Conservation (phyloP, 495 filamentous ascomycete genomes). For the Aspergillus sparsus region DNA sequence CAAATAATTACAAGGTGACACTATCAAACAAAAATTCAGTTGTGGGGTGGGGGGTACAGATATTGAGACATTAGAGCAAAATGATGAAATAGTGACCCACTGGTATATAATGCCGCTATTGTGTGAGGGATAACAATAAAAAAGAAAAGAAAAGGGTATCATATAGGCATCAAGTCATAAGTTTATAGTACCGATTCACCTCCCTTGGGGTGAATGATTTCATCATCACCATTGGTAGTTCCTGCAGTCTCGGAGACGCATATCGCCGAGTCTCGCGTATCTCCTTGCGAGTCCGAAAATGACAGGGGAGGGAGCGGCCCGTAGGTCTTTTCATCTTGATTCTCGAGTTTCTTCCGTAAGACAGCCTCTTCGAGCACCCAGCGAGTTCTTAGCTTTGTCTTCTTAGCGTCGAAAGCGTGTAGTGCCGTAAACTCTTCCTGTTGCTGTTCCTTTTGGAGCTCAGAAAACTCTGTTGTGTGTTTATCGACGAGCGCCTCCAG, state of each 20-base stretch:
- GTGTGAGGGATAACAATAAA: slow-evolving; percentile 4
- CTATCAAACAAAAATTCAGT: slow-evolving; percentile 14
- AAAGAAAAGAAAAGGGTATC: slow-evolving; percentile 31
- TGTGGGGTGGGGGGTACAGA: neutral
- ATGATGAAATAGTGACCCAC: slow-evolving; percentile 11
- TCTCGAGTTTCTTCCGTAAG: slow-evolving; percentile 59
- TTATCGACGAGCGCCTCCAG: slow-evolving; percentile 54
- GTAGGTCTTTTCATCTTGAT: slow-evolving; percentile 48
- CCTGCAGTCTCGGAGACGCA: slow-evolving; percentile 23
- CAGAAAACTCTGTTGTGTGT: slow-evolving; percentile 51
- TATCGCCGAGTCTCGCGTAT: slow-evolving; percentile 32
- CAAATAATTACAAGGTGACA: slow-evolving; percentile 35
- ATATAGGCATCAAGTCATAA: slow-evolving; percentile 30
- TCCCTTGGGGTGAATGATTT: slow-evolving; percentile 22
- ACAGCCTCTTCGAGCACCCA: slow-evolving; percentile 70
- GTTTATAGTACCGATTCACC: slow-evolving; percentile 21
- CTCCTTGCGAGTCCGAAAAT: slow-evolving; percentile 30
- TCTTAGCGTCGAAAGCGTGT: slow-evolving; percentile 51
- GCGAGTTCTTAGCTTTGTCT: slow-evolving; percentile 49
- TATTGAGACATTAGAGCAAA: slow-evolving; percentile 22
- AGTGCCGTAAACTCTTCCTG: slow-evolving; percentile 54
- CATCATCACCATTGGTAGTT: slow-evolving; percentile 19
- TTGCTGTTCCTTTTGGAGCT: slow-evolving; percentile 54
- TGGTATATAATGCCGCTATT: slow-evolving; percentile 17
- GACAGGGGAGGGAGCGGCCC: slow-evolving; percentile 48